A percentile compares a stretch with the other conserved stretches of the same genome.
Conservation (phyloP, 257 asterid species). For the Fraxinus anomala region DNA sequence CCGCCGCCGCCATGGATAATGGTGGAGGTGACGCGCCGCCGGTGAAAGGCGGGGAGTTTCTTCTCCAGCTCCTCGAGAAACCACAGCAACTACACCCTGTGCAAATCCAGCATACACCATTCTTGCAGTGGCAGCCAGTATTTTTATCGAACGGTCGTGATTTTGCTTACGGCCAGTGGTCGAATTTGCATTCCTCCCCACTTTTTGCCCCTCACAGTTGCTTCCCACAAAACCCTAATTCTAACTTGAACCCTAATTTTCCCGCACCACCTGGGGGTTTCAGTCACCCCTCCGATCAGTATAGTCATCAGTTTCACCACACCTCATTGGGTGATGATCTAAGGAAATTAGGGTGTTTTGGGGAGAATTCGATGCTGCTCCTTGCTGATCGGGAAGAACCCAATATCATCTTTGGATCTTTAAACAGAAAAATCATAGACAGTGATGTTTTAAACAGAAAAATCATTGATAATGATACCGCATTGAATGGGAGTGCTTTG, state of each 20-base stretch:
- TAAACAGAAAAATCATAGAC: conserved; percentile 26
- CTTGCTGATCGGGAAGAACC: conserved; percentile 38
- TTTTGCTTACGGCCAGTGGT: conserved; percentile 31
- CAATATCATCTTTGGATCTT: conserved; percentile 60
- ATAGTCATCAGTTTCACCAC: conserved; percentile 32
- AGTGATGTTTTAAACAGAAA: not conserved
- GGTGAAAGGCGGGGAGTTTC: conserved; percentile 69
- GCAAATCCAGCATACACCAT: conserved; percentile 27
- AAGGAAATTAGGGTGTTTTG: conserved; percentile 36
- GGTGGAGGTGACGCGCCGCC: conserved; percentile 69
- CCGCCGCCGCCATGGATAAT: conserved; percentile 50
- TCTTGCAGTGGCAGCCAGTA: conserved; percentile 27
- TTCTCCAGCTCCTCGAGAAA: conserved; percentile 67
- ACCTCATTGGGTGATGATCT: conserved; percentile 26
- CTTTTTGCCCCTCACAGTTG: conserved; percentile 53
- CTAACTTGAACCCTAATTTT: conserved; percentile 42
- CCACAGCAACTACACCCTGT: conserved; percentile 35
- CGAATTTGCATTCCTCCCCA: conserved; percentile 44
- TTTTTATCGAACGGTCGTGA: conserved; percentile 29
- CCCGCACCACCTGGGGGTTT: conserved; percentile 39
- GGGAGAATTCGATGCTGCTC: conserved; percentile 22
- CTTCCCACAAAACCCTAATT: conserved; percentile 66
- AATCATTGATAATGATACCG: conserved; percentile 19
- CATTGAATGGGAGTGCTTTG: conserved; percentile 21
- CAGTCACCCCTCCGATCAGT: conserved; percentile 38